Evolutionary conservation across 352 stramenopile species (phyloP).

Genomic region (Chrysophaeum taylorii): DNA sequence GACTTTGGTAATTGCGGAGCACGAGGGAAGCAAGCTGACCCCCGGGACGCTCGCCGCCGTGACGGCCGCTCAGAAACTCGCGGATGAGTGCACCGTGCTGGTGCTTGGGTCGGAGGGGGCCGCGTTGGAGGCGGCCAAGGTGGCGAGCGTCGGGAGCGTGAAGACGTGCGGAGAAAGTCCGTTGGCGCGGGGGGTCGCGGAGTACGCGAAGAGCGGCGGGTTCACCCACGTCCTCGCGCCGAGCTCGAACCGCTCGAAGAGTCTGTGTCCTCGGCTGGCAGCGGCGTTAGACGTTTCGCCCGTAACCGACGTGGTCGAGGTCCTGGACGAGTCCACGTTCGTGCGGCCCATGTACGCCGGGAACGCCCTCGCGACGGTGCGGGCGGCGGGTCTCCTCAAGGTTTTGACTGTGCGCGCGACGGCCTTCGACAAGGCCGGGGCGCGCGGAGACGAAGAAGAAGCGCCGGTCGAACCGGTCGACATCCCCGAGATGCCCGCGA

Average conservation of each 20-base stretch:
- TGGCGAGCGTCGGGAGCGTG: constrained; percentile 46
- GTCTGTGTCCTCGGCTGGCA: constrained; percentile 85
- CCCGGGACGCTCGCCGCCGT: constrained; percentile 63
- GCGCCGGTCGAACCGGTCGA: constrained; percentile 52
- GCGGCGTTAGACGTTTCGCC: constrained; percentile 83
- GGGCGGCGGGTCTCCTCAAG: constrained; percentile 73
- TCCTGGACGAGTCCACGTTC: constrained; percentile 81
- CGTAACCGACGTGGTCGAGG: constrained; percentile 87
- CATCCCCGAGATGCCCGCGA: constrained; percentile 34
- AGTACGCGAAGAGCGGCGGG: constrained; percentile 64
- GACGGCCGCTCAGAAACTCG: constrained; percentile 66
- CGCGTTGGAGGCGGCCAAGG: constrained; percentile 49
- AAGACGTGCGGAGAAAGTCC: neutral
- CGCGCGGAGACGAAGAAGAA: constrained; percentile 48
- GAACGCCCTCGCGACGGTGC: constrained; percentile 76
- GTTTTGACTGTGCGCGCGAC: constrained; percentile 89
- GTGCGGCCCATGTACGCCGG: constrained; percentile 76
- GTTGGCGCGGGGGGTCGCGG: constrained; percentile 66
- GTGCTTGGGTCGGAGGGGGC: constrained; percentile 53
- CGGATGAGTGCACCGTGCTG: constrained; percentile 44
- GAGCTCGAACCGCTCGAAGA: constrained; percentile 87
- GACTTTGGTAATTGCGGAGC: constrained; percentile 70
- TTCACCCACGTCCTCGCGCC: constrained; percentile 85
- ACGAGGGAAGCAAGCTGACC: constrained; percentile 56
- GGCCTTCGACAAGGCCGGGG: constrained; percentile 88